A percentile compares a stretch with the other conserved stretches of the same genome.
Evolutionary conservation across 768 basidiomycete genomes (phyloP).

Genomic region (Kwoniella bestiolae): DNA sequence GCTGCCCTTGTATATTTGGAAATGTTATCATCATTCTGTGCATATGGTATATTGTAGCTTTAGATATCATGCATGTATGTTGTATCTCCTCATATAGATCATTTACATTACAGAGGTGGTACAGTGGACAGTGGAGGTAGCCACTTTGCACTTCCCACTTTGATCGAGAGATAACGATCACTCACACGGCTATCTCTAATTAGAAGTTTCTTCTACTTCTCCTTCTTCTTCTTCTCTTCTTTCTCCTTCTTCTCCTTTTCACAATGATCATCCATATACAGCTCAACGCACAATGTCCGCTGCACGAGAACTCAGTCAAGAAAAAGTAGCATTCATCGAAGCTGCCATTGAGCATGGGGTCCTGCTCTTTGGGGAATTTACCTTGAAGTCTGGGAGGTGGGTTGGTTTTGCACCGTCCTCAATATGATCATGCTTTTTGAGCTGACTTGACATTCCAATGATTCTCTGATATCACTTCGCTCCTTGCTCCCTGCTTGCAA

Average conservation of each 20-base stretch:
- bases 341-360: slow-evolving; percentile 55
- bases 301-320: slow-evolving; percentile 40
- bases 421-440: neutral
- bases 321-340: slow-evolving; percentile 58
- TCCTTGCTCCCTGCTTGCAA: no score
- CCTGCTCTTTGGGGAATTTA: slow-evolving; percentile 79
- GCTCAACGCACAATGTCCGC: neutral
- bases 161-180: neutral
- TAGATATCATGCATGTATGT: no score
- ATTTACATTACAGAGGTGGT: no score
- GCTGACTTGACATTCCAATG: neutral
- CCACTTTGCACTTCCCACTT: no score
- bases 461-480: neutral
- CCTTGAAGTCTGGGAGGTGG: slow-evolving; percentile 91
- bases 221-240: neutral
- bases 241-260: slow-evolving; percentile 1
- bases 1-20: no score
- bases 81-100: no score
- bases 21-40: no score
- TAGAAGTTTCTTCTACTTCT: neutral
- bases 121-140: neutral
- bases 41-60: no score
- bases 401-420: slow-evolving; percentile 42
- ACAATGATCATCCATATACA: neutral
- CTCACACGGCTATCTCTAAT: neutral